phyloP scores from a whole-genome alignment of 306 rosid genomes.

The Boehmeria nivea region DNA sequence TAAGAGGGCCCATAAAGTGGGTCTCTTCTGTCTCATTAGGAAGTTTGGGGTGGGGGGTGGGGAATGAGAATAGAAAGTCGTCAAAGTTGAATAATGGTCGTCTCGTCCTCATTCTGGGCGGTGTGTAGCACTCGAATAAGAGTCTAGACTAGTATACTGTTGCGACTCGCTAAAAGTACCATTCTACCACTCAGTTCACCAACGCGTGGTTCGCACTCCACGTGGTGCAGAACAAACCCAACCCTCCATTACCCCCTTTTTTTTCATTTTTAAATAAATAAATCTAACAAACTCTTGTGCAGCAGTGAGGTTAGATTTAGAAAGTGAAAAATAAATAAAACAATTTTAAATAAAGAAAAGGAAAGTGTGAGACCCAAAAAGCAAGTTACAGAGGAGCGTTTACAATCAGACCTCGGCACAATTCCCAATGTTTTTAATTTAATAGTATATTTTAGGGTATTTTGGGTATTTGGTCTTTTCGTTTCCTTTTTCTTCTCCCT shows the following conservation, averaged over 20 bases:
- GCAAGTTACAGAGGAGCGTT: not conserved
- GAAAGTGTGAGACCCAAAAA: too few species aligned
- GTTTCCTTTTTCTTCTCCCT: not conserved
- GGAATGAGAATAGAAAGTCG: not conserved
- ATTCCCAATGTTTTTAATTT: conserved; percentile 1
- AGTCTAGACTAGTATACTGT: too few species aligned
- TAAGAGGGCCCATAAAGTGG: too few species aligned
- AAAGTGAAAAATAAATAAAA: too few species aligned
- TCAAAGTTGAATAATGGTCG: not conserved
- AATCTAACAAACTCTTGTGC: not conserved
- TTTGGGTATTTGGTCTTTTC: not conserved
- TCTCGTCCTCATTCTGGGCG: too few species aligned
- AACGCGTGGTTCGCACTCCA: conserved; percentile 2
- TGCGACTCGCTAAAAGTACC: too few species aligned
- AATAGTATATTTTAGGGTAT: not conserved
- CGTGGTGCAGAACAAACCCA: conserved; percentile 2
- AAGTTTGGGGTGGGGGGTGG: too few species aligned
- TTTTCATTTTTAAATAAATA: not conserved
- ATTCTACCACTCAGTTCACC: too few species aligned
- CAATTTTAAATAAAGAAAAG: not conserved
- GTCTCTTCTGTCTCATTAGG: too few species aligned
- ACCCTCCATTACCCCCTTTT: not conserved
- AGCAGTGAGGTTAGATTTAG: too few species aligned
- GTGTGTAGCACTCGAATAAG: too few species aligned
- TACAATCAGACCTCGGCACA: conserved; percentile 10